Evolutionary conservation across 176 grass and related monocot species (phyloP), one percentile per base, ranked within the genome.

Genomic region (Juncus inflexus): DNA sequence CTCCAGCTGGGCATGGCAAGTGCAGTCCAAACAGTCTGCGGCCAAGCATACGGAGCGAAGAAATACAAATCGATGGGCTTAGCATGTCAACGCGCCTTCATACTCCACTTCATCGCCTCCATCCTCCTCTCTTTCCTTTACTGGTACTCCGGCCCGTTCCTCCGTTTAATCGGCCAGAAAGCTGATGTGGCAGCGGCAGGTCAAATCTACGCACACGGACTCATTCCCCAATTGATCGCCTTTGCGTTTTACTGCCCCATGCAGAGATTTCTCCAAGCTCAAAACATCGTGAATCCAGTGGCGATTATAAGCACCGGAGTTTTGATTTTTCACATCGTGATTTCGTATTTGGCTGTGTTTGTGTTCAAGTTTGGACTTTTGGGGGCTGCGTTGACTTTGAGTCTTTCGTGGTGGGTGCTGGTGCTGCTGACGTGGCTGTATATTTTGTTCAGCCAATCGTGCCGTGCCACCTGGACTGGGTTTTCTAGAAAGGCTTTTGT

Each of bases 261-360:
- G 85, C 90, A 94, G 68, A 77, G 90, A 62, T 94, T 88, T 74
- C 60, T 94, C 59, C 85, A 94, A 83, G 85, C 75, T 39, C 84
- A 86, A 65, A 87, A 87, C 51, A 87, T 87, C 6, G 55, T 88
- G 9, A 87, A 87, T 55, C 84, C 84, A 4, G 45, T 92, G 55
- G 75, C 77, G 0, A 83, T 53, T 64, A 77, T 90, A 36, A 64
- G 65, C 1, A 3, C 74, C 53, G 68, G 67, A 3, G 86, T 89
- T 37, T 65, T 95, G 1, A 14, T 80, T 53, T 69, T 90, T 61
- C 90, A 95, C 58, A n/a, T 78, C 62, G 52, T 80, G 6, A 54
- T 81, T 39, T 89, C 76, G 4, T 95, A 86, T 76, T 41, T 95
- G 1, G 15, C 65, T 0, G 80, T 90, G 43, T 83, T 80, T 35